Conservation (phyloP, 768 basidiomycete species). For the Phallus indusiatus region DNA sequence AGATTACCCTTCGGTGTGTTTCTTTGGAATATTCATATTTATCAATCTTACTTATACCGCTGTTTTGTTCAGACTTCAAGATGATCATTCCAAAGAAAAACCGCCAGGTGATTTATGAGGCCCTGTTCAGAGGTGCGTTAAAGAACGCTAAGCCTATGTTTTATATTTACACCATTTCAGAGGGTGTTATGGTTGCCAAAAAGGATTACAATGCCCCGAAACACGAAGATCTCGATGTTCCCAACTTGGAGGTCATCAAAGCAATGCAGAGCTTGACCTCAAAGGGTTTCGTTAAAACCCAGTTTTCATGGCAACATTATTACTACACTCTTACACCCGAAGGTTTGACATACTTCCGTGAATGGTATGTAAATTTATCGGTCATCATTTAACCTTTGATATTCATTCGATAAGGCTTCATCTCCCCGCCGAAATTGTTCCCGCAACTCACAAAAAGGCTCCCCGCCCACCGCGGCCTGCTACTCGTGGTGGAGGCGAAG, state of each 20-base stretch:
- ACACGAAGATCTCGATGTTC: conserved; percentile 77
- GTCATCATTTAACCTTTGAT: not conserved
- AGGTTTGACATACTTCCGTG: conserved; percentile 94
- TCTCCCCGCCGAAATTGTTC: conserved; percentile 92
- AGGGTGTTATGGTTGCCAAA: conserved; percentile 98
- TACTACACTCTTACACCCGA: conserved; percentile 97
- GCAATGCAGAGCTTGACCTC: conserved; percentile 59
- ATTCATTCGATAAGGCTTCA: conserved; percentile 56
- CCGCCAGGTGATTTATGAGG: conserved; percentile 94
- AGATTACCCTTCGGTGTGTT: not conserved
- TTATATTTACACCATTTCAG: conserved; percentile 30
- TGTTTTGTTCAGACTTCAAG: conserved; percentile 27
- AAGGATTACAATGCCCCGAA: conserved; percentile 98
- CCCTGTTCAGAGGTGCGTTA: conserved; percentile 96
- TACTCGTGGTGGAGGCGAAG: conserved; percentile 63
- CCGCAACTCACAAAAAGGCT: conserved; percentile 95
- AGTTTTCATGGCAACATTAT: conserved; percentile 99
- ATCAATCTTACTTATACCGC: not conserved
- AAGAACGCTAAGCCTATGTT: not conserved
- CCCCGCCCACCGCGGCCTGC: conserved; percentile 81
- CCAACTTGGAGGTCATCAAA: conserved; percentile 65
- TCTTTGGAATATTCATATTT: not conserved
- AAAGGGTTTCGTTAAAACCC: conserved; percentile 91
- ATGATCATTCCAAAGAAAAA: conserved; percentile 98
- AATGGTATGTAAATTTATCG: conserved; percentile 42